Base-by-base conservation (phyloP, 805 yeast genomes). In the Cyberlindnera amylophila region DNA sequence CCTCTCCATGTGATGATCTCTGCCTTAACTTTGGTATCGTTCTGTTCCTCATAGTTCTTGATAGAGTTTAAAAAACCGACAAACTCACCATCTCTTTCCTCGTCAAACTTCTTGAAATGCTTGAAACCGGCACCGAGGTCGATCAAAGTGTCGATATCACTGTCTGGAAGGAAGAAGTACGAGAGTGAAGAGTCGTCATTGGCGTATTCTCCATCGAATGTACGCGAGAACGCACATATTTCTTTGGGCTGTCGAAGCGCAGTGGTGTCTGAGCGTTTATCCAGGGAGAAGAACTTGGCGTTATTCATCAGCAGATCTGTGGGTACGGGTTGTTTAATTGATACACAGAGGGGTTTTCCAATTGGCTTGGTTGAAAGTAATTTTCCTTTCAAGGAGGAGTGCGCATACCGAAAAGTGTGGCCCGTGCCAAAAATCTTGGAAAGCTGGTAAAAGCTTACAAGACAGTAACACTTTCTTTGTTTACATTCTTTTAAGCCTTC, bases 1-100 rank as follows among this genome's bases (percentile, higher is more conserved):
- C 97, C 98, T 53, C 97, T 71, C 75, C 86, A 88, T 0, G 96
- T 81, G 17, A 93, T 68, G 24, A 93, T 74, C 53, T 88, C 86
- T 2, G 77, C 75, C 23, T 74, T 73, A 2, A 76, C 56, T 46
- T 74, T 79, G 6, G 66, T 62, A 14, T 56, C 54, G 15, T 63
- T 57, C 9, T 55, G 49, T 44, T 67, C 61, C 61, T 93, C 98
- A 53, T 75, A 67, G 6, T 65, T 52, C 46, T 69, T 65, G 6
- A 93, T 55, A 1, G 86, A 77, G 23, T 58, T 53, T 30, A 93
- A 62, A 5, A 85, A 64, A 0, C 82, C 78, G 33, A 72, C 70
- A 41, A 90, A 70, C 46, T 77, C 67, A 1, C 82, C 82, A 49
- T 74, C 80, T 34, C 72, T 70, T 12, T 65, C 73, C 27, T 75